A percentile compares a stretch with the other conserved stretches of the same genome.
These are phyloP conservation scores for Smittium culicis DNA, from an alignment of 371 early-diverging fungal genomes.

Conservation along the genomic window DNA sequence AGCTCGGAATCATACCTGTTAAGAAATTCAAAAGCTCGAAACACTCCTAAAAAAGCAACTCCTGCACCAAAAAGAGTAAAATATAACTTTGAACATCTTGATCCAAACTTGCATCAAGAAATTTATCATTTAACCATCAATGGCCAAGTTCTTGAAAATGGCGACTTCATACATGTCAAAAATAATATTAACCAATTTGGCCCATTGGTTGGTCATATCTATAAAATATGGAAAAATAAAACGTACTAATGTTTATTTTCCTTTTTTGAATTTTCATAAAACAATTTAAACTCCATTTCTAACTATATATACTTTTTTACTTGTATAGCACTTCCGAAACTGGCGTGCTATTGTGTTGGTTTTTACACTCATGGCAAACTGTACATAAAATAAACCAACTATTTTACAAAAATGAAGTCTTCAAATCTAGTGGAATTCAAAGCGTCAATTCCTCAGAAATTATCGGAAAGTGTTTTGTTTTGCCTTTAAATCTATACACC, in stretches of 20 bases:
- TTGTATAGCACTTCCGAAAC: neutral
- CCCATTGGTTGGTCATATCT: slow-evolving; percentile 1
- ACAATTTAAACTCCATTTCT: too few relatives aligned
- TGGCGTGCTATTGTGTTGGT: slow-evolving; percentile 5
- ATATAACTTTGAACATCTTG: neutral
- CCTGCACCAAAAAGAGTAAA: neutral
- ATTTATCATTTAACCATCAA: neutral
- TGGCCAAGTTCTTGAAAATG: neutral
- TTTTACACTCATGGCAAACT: slow-evolving; percentile 8
- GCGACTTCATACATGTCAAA: slow-evolving; percentile 5
- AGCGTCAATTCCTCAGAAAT: slow-evolving; percentile 4
- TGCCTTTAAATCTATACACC: neutral
- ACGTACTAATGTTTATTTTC: neutral
- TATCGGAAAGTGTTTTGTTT: slow-evolving; percentile 8
- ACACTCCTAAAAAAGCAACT: neutral
- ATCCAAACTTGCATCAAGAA: neutral
- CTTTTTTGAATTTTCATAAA: neutral
- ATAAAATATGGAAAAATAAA: neutral
- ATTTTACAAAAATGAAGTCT: slow-evolving; percentile 12
- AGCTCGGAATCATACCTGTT: neutral
- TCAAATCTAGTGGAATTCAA: slow-evolving; percentile 1
- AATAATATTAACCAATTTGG: neutral
- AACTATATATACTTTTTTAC: neutral
- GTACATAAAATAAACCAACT: slow-evolving; percentile 5
- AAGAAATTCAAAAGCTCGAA: neutral